phyloP scores from a whole-genome alignment of 371 early-diverging fungal genomes.

The Mortierella sp. region DNA sequence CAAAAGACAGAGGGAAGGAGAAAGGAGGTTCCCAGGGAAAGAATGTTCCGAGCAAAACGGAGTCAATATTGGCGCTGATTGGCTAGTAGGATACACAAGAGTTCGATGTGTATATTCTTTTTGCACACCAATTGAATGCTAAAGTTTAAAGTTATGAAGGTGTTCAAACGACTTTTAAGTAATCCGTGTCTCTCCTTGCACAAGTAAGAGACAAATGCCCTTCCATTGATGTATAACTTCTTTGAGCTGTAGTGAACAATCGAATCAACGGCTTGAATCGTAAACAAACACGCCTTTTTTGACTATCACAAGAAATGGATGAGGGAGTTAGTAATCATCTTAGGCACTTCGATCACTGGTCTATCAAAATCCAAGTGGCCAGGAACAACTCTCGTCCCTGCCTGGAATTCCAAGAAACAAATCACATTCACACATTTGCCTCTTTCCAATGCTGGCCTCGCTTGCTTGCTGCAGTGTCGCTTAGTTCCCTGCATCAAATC shows the following conservation, averaged over 20 bases:
- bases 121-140: not conserved
- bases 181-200: not conserved
- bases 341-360: not conserved
- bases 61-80: not conserved
- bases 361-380: not conserved
- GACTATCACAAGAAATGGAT: not conserved
- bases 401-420: not conserved
- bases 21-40: not conserved
- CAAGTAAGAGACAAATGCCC: not conserved
- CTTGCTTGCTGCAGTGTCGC: not conserved
- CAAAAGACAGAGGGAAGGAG: not conserved
- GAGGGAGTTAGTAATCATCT: too few species aligned
- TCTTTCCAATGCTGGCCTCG: not conserved
- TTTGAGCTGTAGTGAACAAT: not conserved
- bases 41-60: slow-evolving; percentile 1
- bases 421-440: not conserved
- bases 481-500: not conserved
- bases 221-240: not conserved
- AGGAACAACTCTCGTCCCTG: not conserved
- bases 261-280: not conserved
- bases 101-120: not conserved
- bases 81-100: not conserved
- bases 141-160: not conserved
- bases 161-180: not conserved
- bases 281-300: not conserved